These are phyloP conservation scores for Myxozyma geophila DNA, from an alignment of 805 yeast genomes.

Conservation along the genomic window DNA sequence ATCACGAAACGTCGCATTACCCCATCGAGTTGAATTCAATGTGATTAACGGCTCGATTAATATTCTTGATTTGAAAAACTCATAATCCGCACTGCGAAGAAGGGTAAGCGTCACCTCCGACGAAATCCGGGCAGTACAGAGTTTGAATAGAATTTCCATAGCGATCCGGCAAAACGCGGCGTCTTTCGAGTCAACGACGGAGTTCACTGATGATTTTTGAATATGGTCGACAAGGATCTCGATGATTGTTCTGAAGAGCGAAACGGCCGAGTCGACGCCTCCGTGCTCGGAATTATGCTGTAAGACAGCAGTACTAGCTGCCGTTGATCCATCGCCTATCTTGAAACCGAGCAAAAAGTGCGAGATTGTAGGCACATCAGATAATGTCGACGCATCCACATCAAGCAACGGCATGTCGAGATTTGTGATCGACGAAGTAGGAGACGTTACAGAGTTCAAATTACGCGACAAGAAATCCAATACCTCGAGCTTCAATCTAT, in stretches of 20 bases:
- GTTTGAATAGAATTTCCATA: slow-evolving; percentile 64
- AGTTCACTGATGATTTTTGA: not conserved
- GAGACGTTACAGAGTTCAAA: slow-evolving; percentile 11
- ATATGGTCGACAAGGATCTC: slow-evolving; percentile 49
- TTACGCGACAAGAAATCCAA: slow-evolving; percentile 61
- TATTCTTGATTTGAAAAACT: slow-evolving; percentile 24
- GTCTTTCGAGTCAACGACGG: not conserved
- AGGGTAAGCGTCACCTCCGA: slow-evolving; percentile 56
- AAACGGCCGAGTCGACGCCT: slow-evolving; percentile 57
- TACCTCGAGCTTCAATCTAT: slow-evolving; percentile 56
- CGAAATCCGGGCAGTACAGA: slow-evolving; percentile 63
- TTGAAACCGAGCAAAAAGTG: slow-evolving; percentile 83
- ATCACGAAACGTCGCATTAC: slow-evolving; percentile 11
- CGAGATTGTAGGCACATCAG: slow-evolving; percentile 57
- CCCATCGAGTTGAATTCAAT: slow-evolving; percentile 19
- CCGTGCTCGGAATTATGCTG: slow-evolving; percentile 41
- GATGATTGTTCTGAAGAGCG: slow-evolving; percentile 62
- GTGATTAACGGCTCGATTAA: slow-evolving; percentile 17
- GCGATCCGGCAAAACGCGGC: slow-evolving; percentile 56
- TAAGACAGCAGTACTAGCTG: slow-evolving; percentile 49
- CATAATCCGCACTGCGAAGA: slow-evolving; percentile 48
- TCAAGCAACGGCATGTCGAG: slow-evolving; percentile 38
- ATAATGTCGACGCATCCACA: slow-evolving; percentile 25
- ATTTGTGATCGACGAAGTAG: not conserved
- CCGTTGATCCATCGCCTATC: slow-evolving; percentile 53